These are phyloP conservation scores for Ogataea kodamae DNA, from an alignment of 805 yeast species.

Conservation along the genomic window DNA sequence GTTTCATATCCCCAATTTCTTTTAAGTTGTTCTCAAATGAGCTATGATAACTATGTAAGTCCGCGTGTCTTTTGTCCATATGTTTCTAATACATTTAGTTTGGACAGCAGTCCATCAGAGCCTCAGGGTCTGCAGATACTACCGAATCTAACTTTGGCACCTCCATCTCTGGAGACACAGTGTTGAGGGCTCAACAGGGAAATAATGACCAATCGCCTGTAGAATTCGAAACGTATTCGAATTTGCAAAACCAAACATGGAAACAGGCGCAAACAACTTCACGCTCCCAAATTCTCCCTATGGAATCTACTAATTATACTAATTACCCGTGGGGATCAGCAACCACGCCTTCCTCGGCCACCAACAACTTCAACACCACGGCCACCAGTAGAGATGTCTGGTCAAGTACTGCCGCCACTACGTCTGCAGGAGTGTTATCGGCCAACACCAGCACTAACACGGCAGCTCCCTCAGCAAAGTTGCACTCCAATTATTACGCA, in stretches of 20 bases:
- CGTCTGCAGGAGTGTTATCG: constrained; percentile 15
- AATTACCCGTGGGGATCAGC: constrained; percentile 18
- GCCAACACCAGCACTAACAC: constrained; percentile 14
- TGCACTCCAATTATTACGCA: constrained; percentile 14
- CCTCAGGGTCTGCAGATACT: constrained; percentile 21
- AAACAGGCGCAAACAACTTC: constrained; percentile 10
- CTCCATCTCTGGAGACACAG: constrained; percentile 17
- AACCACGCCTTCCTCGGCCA: constrained; percentile 12
- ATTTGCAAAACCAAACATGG: constrained; percentile 9
- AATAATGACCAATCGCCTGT: constrained; percentile 7
- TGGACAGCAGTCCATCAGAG: constrained; percentile 12
- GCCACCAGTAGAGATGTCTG: constrained; percentile 19
- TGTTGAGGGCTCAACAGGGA: constrained; percentile 13
- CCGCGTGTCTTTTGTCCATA: background rate
- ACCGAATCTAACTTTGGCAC: constrained; percentile 22
- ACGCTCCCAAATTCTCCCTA: constrained; percentile 11
- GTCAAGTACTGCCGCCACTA: constrained; percentile 18
- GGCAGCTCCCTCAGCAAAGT: constrained; percentile 9
- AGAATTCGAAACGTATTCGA: constrained; percentile 15
- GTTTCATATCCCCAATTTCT: constrained; percentile 6
- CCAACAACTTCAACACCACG: constrained; percentile 12
- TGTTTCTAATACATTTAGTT: constrained; percentile 5
- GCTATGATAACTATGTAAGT: constrained; percentile 22
- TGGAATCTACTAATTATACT: constrained; percentile 13
- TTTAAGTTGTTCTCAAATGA: constrained; percentile 7